A percentile compares a stretch with the other conserved stretches of the same genome.
These are phyloP conservation scores for Hygrophila difformis DNA, from an alignment of 257 asterid species.

Conservation along the genomic window DNA sequence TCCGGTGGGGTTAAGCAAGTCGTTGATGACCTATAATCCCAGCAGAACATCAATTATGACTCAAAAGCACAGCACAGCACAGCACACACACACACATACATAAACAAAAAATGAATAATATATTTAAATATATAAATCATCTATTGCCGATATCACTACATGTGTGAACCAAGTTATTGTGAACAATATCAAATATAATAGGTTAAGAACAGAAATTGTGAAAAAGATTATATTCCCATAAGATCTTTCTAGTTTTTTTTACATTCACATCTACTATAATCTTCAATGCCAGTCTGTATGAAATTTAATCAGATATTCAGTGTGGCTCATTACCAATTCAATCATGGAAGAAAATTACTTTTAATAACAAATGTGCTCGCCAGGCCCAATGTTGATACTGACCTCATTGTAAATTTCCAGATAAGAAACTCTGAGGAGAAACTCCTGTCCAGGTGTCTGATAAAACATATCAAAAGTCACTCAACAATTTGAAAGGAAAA, in stretches of 20 bases:
- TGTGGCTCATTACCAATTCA: constrained; percentile 1
- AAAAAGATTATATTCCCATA: too few species aligned
- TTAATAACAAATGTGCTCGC: constrained; percentile 7
- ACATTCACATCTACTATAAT: too few species aligned
- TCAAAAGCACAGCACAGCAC: constrained; percentile 13
- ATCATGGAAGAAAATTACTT: too few species aligned
- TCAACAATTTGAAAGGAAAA: constrained; percentile 14
- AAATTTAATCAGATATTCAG: too few species aligned
- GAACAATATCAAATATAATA: too few species aligned
- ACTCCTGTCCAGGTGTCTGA: constrained; percentile 79
- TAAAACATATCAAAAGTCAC: constrained; percentile 15
- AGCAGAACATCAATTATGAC: constrained; percentile 15
- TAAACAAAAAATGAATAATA: too few species aligned
- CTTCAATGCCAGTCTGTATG: background rate
- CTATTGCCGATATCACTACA: too few species aligned
- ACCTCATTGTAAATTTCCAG: constrained; percentile 88
- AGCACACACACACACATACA: too few species aligned
- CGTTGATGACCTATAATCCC: constrained; percentile 71
- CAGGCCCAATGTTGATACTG: constrained; percentile 18
- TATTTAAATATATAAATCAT: too few species aligned
- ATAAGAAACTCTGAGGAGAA: constrained; percentile 81
- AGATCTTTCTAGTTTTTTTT: too few species aligned
- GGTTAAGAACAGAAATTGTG: too few species aligned
- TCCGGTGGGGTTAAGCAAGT: constrained; percentile 78
- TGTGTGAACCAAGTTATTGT: too few species aligned